Conservation (phyloP, 192 early-diverging fungal genomes). For the Coemansia sp. region DNA sequence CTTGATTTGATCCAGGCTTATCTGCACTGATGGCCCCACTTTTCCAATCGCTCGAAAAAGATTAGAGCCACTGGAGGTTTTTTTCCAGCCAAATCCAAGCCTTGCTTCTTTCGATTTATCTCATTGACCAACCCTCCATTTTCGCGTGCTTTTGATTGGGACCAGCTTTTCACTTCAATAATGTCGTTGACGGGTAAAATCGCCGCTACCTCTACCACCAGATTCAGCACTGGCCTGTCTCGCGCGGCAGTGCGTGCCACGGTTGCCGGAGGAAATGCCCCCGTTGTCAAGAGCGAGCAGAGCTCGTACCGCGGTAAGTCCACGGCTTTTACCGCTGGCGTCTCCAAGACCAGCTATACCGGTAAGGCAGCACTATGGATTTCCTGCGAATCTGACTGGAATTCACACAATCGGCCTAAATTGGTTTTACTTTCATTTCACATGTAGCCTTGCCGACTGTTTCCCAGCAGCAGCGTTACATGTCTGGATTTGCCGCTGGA, state of each 20-base stretch:
- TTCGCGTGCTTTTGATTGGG: constrained; percentile 4
- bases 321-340: constrained; percentile 21
- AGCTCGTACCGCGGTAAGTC: constrained; percentile 36
- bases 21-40: background rate
- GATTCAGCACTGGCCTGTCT: constrained; percentile 47
- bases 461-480: constrained; percentile 53
- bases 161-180: constrained; percentile 1
- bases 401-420: background rate
- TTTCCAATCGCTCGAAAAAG: background rate
- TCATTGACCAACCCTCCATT: background rate
- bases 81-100: background rate
- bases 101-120: constrained; percentile 2
- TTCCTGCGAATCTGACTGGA: background rate
- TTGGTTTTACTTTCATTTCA: background rate
- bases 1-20: background rate
- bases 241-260: constrained; percentile 33
- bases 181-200: constrained; percentile 47
- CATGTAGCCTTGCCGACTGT: constrained; percentile 28
- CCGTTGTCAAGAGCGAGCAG: constrained; percentile 23
- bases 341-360: constrained; percentile 36
- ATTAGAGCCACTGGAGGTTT: background rate
- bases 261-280: constrained; percentile 20
- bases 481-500: constrained; percentile 57
- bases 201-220: constrained; percentile 38
- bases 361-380: constrained; percentile 27